These are phyloP conservation scores for Loxodes magnus DNA, from an alignment of 73 alveolate species.

Conservation along the genomic window DNA sequence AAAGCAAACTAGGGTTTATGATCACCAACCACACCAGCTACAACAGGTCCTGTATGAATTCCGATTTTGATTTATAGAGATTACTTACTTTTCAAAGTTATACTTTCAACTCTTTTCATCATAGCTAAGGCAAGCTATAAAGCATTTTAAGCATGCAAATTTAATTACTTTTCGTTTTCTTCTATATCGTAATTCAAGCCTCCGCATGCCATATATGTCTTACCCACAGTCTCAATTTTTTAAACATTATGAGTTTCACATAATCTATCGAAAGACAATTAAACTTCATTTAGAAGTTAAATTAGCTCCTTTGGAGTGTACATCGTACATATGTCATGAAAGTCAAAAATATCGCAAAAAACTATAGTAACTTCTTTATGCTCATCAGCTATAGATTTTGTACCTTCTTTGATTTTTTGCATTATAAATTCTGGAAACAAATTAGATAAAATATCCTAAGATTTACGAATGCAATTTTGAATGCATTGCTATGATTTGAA, in stretches of 20 bases:
- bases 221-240: conserved; percentile 76
- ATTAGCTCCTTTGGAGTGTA: conserved; percentile 17
- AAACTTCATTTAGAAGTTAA: conserved; percentile 20
- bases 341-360: conserved; percentile 42
- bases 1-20: conserved; percentile 95
- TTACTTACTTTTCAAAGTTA: too few relatives aligned
- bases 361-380: conserved; percentile 37
- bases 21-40: conserved; percentile 96
- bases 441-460: conserved; percentile 25
- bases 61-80: conserved; percentile 94
- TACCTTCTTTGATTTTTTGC: conserved; percentile 19
- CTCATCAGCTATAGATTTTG: conserved; percentile 27
- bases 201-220: conserved; percentile 84
- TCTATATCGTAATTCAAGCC: too few relatives aligned
- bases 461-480: conserved; percentile 14
- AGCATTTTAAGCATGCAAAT: too few relatives aligned
- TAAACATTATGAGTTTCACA: conserved; percentile 30
- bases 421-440: conserved; percentile 31
- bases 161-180: too few relatives aligned
- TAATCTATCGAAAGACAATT: conserved; percentile 27
- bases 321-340: conserved; percentile 18
- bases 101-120: too few relatives aligned
- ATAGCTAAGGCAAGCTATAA: too few relatives aligned
- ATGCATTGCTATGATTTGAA: background rate
- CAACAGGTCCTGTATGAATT: conserved; percentile 90